Evolutionary conservation across 176 grass and related monocot species (phyloP).

Genomic region (Avena insularis): DNA sequence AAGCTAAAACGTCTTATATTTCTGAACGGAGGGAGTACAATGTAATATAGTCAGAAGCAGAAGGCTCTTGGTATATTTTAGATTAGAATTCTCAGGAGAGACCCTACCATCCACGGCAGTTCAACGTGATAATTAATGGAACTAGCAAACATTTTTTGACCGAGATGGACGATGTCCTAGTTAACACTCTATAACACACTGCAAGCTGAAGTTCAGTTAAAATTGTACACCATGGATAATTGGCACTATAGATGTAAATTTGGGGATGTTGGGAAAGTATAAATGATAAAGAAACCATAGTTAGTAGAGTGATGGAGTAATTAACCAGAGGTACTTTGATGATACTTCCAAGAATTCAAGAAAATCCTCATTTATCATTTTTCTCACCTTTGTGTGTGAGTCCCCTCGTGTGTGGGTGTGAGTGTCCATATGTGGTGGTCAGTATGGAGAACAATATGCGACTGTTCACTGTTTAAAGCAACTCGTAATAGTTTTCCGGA

Average conservation of each 20-base stretch:
- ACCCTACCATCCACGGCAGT: background rate
- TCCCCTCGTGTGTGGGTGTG: background rate
- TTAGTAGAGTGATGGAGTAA: background rate
- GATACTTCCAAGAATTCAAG: background rate
- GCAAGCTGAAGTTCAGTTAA: constrained; percentile 5
- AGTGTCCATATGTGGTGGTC: background rate
- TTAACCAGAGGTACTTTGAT: background rate
- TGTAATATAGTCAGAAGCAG: background rate
- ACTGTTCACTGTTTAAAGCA: background rate
- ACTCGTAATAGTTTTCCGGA: background rate
- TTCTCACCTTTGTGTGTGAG: background rate
- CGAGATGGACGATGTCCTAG: constrained; percentile 6
- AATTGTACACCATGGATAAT: constrained; percentile 9
- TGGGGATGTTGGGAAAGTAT: no score
- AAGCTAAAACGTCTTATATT: no score
- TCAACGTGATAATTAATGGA: background rate
- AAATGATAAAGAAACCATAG: background rate
- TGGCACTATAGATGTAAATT: no score
- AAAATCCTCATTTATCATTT: background rate
- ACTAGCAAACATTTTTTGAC: background rate
- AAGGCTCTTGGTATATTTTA: background rate
- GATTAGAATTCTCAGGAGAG: background rate
- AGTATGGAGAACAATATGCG: constrained; percentile 12
- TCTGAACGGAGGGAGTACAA: no score
- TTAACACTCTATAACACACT: background rate